These are phyloP conservation scores for Prunus padus DNA, from an alignment of 306 rosid species.

Conservation along the genomic window DNA sequence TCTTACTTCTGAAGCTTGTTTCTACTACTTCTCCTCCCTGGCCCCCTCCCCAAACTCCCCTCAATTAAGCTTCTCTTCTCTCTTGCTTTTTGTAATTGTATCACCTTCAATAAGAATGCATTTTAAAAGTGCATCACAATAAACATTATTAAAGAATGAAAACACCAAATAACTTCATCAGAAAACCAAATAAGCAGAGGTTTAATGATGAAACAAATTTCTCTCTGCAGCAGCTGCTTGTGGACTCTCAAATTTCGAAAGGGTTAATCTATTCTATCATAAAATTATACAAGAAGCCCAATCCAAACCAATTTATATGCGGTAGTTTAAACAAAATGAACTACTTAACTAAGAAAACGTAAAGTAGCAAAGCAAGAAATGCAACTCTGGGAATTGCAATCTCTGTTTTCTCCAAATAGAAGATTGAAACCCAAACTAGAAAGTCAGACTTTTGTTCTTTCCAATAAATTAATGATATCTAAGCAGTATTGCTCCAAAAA, in stretches of 20 bases:
- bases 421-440: constrained; percentile 24
- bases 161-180: not conserved
- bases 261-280: not conserved
- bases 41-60: not conserved
- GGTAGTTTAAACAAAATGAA: not conserved
- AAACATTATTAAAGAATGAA: not conserved
- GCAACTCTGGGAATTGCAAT: constrained; percentile 12
- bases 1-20: constrained; percentile 18
- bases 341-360: not conserved
- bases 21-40: not conserved
- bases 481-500: constrained; percentile 31
- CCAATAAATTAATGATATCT: constrained; percentile 14
- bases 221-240: not conserved
- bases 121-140: constrained; percentile 23
- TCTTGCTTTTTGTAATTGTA: constrained; percentile 5
- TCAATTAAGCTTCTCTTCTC: constrained; percentile 29
- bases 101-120: constrained; percentile 27
- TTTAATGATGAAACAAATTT: too few relatives aligned
- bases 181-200: constrained; percentile 1
- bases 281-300: not conserved
- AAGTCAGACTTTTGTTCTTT: constrained; percentile 18
- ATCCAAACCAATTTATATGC: not conserved
- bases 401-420: not conserved
- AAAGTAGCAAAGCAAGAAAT: not conserved
- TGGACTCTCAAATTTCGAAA: constrained; percentile 4